These are phyloP conservation scores for Tetrapyrgos nigripes DNA, from an alignment of 1,284 basidiomycete genomes.

Conservation along the genomic window DNA sequence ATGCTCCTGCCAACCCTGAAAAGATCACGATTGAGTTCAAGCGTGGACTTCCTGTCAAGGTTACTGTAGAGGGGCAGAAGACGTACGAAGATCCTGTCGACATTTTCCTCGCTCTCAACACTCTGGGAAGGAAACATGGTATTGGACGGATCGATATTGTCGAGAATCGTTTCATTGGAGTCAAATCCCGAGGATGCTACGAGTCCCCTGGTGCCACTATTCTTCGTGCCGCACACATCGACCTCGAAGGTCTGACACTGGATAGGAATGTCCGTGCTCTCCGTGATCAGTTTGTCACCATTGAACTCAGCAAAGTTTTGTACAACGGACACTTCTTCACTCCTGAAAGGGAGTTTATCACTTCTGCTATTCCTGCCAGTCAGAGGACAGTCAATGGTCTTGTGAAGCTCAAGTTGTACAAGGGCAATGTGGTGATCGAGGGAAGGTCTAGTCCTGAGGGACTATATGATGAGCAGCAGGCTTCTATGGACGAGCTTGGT, in stretches of 20 bases:
- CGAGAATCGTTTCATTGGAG: conserved; percentile 99
- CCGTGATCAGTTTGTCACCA: conserved; percentile 94
- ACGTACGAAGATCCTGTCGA: conserved; percentile 92
- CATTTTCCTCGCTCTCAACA: conserved; percentile 93
- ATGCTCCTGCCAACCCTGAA: conserved; percentile 86
- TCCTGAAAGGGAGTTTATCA: conserved; percentile 96
- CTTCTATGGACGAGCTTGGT: conserved; percentile 99
- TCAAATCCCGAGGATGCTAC: conserved; percentile 99
- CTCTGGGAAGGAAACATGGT: conserved; percentile 93
- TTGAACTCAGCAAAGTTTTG: conserved; percentile 89
- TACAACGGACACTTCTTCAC: conserved; percentile 99
- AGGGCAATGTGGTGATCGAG: conserved; percentile 95
- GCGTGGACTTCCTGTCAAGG: conserved; percentile 86
- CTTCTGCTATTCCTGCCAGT: conserved; percentile 87
- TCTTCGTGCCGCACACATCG: conserved; percentile 94
- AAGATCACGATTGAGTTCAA: conserved; percentile 87
- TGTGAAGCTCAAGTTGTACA: conserved; percentile 92
- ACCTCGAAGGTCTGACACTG: conserved; percentile 96
- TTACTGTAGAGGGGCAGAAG: conserved; percentile 61
- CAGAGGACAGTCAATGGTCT: conserved; percentile 97
- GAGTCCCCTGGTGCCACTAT: conserved; percentile 97
- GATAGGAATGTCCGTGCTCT: conserved; percentile 97
- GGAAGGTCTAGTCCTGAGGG: conserved; percentile 93
- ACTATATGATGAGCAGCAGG: conserved; percentile 95
- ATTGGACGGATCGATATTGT: conserved; percentile 98